These are phyloP conservation scores for Penicillium capsulatum DNA, from an alignment of 2,329 filamentous ascomycete species.

Conservation along the genomic window DNA sequence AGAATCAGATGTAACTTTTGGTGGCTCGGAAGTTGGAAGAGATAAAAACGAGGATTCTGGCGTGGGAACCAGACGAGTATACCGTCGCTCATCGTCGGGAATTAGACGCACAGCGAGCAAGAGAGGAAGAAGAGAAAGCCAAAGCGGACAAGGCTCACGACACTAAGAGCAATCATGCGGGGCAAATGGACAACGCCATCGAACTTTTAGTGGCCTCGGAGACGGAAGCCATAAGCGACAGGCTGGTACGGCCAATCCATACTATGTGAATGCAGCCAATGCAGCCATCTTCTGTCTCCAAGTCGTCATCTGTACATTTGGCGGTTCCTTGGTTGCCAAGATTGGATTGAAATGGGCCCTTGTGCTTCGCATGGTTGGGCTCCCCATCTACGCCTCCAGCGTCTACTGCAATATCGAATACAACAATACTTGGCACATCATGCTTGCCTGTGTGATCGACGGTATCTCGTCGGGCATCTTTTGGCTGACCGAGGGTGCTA, in stretches of 20 bases:
- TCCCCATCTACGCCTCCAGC: slow-evolving; percentile 3
- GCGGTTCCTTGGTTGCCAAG: background rate
- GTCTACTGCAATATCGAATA: slow-evolving; percentile 5
- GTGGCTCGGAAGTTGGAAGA: no score
- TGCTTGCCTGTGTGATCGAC: slow-evolving; percentile 1
- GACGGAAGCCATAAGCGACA: no score
- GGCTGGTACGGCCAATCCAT: slow-evolving; percentile 4
- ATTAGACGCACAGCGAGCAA: no score
- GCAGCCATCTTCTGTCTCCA: slow-evolving; percentile 3
- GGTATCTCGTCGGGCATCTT: slow-evolving; percentile 5
- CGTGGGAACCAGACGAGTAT: no score
- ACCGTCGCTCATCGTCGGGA: no score
- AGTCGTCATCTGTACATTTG: slow-evolving; percentile 5
- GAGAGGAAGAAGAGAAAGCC: no score
- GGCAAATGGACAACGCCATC: no score
- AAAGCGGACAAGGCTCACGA: no score
- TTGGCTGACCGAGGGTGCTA: slow-evolving; percentile 6
- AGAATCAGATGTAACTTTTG: no score
- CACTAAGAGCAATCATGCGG: no score
- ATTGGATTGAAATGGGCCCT: slow-evolving; percentile 7
- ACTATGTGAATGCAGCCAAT: slow-evolving; percentile 8
- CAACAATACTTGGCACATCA: slow-evolving; percentile 5
- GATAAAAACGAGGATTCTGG: no score
- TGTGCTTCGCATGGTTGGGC: slow-evolving; percentile 1
- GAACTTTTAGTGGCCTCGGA: no score